phyloP scores from a whole-genome alignment of 2,329 filamentous ascomycete genomes.

The Trichoderma koningii region DNA sequence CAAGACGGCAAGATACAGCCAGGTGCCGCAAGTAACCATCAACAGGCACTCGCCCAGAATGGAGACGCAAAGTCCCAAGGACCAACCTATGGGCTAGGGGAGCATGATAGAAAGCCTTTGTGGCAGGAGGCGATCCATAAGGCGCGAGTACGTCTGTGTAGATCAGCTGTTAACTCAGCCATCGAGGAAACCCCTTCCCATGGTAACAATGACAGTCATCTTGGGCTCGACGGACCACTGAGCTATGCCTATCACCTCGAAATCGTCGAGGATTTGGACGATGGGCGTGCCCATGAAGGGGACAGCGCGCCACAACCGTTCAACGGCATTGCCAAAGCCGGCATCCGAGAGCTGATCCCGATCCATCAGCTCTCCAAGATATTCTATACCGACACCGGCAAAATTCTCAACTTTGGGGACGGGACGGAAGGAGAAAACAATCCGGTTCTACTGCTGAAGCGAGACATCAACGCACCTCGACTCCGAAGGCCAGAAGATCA shows the following conservation, averaged over 20 bases:
- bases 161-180: slow-evolving; percentile 54
- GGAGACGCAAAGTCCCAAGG: neutral
- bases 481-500: slow-evolving; percentile 42
- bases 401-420: slow-evolving; percentile 75
- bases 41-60: neutral
- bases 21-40: neutral
- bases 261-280: slow-evolving; percentile 76
- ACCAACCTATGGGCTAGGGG: slow-evolving; percentile 36
- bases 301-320: slow-evolving; percentile 41
- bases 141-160: slow-evolving; percentile 75
- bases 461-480: slow-evolving; percentile 44
- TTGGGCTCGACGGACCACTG: neutral
- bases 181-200: neutral
- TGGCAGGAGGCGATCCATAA: slow-evolving; percentile 99
- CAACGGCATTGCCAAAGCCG: slow-evolving; percentile 47
- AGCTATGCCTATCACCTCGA: slow-evolving; percentile 77
- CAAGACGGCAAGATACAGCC: neutral
- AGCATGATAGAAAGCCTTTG: slow-evolving; percentile 62
- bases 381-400: slow-evolving; percentile 89
- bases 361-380: slow-evolving; percentile 74
- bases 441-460: slow-evolving; percentile 41
- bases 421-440: slow-evolving; percentile 51
- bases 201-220: neutral
- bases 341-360: slow-evolving; percentile 57
- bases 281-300: slow-evolving; percentile 55